Base-by-base conservation (phyloP, 768 basidiomycete species). In the Gautieria morchelliformis region DNA sequence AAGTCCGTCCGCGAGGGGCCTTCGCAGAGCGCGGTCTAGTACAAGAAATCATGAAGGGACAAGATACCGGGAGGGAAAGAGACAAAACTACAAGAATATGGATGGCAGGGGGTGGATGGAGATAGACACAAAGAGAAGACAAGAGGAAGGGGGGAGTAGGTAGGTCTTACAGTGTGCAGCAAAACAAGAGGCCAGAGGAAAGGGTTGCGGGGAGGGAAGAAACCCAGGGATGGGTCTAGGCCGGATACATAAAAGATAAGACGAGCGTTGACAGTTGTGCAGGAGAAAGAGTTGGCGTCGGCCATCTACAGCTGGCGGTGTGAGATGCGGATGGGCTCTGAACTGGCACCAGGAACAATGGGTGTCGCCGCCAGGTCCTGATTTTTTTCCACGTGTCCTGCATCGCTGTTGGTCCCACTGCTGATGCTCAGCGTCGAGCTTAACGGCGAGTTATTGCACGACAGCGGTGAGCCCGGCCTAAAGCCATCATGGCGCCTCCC, bases 341-440 rank as follows among this genome's bases (percentile, higher is more conserved):
- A 27, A 27, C 5, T 14, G 10, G 35, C 8, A 10, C 35, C 35
- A 37, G 35, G 14, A 37, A 37, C 35, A 10, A 37, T 2, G 14
- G 35, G 35, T 5, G 14, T 37, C 35, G 35, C 17, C 9, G 45
- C 32, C 48, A 24, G 22, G n/a, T 49, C 48, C 9, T 49, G 48
- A 49, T 27, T 30, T 30, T 27, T 30, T 30, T 49, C 48, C 11
- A 49, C 27, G 15, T 9, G 32, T 19, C 35, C 35, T 8, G 8
- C 40, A 9, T 55, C 53, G 40, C 39, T 44, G 44, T 41, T 55
- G 4, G 40, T 39, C n/a, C 27, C 40, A 32, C 53, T 55, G 53
- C 39, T 55, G 44, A 55, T 42, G 40, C 53, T 55, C 20, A 55
- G 15, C 14, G 53, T 20, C 20, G 27, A 10, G 42, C 53, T 55